A percentile compares a stretch with the other conserved stretches of the same genome.
These are phyloP conservation scores for Pachysandra terminalis DNA, from an alignment of 164 flowering plant genomes.

Conservation along the genomic window DNA sequence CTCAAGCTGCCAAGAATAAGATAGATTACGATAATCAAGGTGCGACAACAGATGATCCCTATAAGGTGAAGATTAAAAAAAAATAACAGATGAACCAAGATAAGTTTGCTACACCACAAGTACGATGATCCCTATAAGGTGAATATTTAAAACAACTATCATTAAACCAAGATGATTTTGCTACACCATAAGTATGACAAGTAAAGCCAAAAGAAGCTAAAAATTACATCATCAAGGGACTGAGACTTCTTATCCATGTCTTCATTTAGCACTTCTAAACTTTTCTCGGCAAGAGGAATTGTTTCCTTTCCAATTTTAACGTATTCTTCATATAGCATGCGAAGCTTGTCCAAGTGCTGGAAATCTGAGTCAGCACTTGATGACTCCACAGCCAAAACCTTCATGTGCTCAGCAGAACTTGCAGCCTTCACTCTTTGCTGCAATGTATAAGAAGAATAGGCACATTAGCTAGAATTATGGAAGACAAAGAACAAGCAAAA, in stretches of 20 bases:
- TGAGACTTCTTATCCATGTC: conserved; percentile 75
- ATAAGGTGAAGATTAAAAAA: no score
- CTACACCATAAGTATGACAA: not conserved
- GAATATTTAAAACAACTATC: not conserved
- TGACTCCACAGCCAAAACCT: conserved; percentile 60
- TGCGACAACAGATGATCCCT: no score
- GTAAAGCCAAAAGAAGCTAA: conserved; percentile 1
- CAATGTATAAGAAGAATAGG: conserved; percentile 16
- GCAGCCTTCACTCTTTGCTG: conserved; percentile 91
- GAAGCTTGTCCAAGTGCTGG: conserved; percentile 91
- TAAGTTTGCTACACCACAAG: not conserved
- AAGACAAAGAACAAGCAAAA: not conserved
- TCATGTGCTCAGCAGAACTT: conserved; percentile 78
- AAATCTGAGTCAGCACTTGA: conserved; percentile 70
- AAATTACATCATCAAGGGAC: conserved; percentile 85
- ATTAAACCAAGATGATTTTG: not conserved
- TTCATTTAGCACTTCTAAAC: conserved; percentile 46
- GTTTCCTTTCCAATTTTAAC: conserved; percentile 67
- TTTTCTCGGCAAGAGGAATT: conserved; percentile 67
- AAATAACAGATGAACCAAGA: not conserved
- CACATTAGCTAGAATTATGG: not conserved
- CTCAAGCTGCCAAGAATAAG: no score
- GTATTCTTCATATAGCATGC: conserved; percentile 76
- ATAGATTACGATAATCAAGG: no score
- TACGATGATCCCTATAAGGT: not conserved